Evolutionary conservation across 2,329 filamentous ascomycete species (phyloP), one percentile per base, ranked within the genome.

Genomic region (Cordyceps sp.): DNA sequence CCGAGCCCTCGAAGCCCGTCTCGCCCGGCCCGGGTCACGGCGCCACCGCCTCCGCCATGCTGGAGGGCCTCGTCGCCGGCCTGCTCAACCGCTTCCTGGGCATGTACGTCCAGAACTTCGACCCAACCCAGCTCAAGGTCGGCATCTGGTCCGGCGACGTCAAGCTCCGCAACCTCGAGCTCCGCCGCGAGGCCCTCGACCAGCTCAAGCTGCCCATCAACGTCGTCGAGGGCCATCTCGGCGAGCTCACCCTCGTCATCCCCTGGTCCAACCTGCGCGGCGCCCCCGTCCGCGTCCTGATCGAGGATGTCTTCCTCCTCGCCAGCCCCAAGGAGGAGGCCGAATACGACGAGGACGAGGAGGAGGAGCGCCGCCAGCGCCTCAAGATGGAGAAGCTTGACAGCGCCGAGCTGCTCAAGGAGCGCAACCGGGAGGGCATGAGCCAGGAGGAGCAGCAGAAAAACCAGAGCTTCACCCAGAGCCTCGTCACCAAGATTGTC

Each of bases 71-170:
- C 45, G 90, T 96, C 41, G 85, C 90, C 47, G 92, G 88, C 59
- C 69, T 99, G 65, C 78, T 99, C 47, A 98, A 98, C 65, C 81
- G 92, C 64, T 96, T 98, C 61, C 63, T 99, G 73, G 92, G 90
- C 69, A 93, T 96, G 80, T 98, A 98, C 58, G 88, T 99, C 58
- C 86, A 93, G 69, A 96, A 98, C 60, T 98, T 99, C 54, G 90
- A 99, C 57, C 84, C 90, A 33, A 80, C 84, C 48, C 90, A 98
- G 63, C 70, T 99, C 42, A 98, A 98, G 53, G 86, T 98, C 40
- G 90, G 92, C 40, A 98, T 98, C 48, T 98, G 88, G 90, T 93
- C 83, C 16, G 90, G 92, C 46, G 90, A 99, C 62, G 90, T 98
- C 48, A 93, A 93, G 60, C 69, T 99, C 29, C 77, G 78, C 37